Base-by-base conservation (phyloP, 2,329 filamentous ascomycete species). In the Paecilomyces fulvus region DNA sequence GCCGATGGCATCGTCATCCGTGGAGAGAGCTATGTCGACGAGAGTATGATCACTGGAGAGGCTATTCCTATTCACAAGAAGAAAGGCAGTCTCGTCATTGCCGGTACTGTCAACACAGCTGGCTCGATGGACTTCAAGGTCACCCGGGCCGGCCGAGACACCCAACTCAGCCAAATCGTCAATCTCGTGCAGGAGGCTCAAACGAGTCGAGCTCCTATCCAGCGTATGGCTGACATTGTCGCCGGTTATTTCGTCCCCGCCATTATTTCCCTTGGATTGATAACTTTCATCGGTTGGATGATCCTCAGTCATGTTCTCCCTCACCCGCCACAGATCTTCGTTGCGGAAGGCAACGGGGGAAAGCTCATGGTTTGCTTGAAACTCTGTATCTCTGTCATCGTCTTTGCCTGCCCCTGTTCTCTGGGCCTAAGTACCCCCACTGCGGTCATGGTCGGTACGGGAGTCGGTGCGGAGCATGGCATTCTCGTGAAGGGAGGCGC, bases 391-490 rank as follows among this genome's bases (percentile, higher is more conserved):
- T 95, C 94, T 0, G 94, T 99, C 63, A 95, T 99, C 67, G 94
- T 97, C 20, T 96, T 99, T 71, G 94, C 94, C 3, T 99, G 94
- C 68, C 94, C 94, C 17, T 99, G 94, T 69, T 94, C 94, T 1
- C 83, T 99, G n/a, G 94, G 94, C 56, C 81, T 99, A 17, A 92
- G 91, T 23, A 97, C 94, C 1, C 94, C 94, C 2, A 99, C 94
- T 0, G 94, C 94, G 2, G 92, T 99, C 70, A 97, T 99, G 94
- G 94, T 99, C 30, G 94, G 94, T 49, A 97, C 94, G n/a, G 94
- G 94, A 58, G 86, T 96, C 30, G 94, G 94, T 53, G 94, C 94
- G 2, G 89, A 96, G 73, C 88, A 96, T 64, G 94, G 94, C 23
- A 99, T 99, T 64, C 79, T 99, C n/a, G 91, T 97, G 71, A 99